Base-by-base conservation (phyloP, 1,139 yeast genomes). In the Ogataea hybrid region DNA sequence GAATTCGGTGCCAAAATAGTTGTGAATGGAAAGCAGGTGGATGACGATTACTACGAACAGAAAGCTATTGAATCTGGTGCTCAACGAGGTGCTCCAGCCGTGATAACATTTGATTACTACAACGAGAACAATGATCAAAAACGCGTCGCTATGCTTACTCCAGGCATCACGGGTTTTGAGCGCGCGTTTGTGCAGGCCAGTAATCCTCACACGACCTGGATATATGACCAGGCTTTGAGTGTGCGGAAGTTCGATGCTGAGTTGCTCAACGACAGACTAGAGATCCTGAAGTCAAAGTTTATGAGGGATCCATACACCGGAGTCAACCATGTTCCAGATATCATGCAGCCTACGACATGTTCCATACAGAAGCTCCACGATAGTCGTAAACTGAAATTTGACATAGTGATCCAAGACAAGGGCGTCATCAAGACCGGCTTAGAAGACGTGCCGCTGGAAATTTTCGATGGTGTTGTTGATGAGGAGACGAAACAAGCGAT, bases 1-100 rank as follows among this genome's bases (percentile, higher is more conserved):
- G 98, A 90, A 63, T 92, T 94, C 67, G 99, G 99, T 4, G 88
- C 96, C 16, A 77, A 79, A 49, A 79, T 90, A 43, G 71, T 92
- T 36, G 75, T 78, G 20, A 85, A 88, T 43, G 98, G 99, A 30
- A 77, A 77, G 50, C 79, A 85, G 51, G 84, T 87, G 25, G 71
- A 69, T 25, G 99, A 92, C 64, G 99, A 92, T 62, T 92, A 90
- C 61, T 88, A 94, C 73, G 96, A 85, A 50, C 79, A 77, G 37
- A 75, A 73, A 51, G 83, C 94, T 2, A 72, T 79, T 35, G 81
- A 74, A 30, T 73, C 74, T 29, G 97, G 96, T 23, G 84, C 75
- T 39, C 74, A 77, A n/a, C 79, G 81, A 39, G 96, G 95, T 14
- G 86, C 85, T 41, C 70, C 81, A 32, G 96, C 95, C 0, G 88